Percentiles rank a stretch among this genome's conserved stretches.
Conservation (phyloP, 2,329 filamentous ascomycete species). For the Pseudogymnoascus verrucosus region DNA sequence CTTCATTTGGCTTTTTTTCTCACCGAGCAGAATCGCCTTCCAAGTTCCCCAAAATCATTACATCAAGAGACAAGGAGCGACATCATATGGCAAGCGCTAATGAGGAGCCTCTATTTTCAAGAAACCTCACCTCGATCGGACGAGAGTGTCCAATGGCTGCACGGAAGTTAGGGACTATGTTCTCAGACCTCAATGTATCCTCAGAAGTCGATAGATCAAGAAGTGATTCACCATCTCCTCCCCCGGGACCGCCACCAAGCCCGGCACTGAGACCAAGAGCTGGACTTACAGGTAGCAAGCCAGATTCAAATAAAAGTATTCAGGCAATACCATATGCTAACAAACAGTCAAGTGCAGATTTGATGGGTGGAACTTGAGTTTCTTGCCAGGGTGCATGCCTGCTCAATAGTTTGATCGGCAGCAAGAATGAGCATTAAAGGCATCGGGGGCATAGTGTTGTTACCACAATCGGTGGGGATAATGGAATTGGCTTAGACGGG, state of each 20-base stretch:
- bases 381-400: not conserved
- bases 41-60: not conserved
- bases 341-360: not conserved
- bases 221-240: constrained; percentile 32
- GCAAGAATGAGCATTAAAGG: not conserved
- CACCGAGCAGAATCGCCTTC: not conserved
- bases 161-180: not conserved
- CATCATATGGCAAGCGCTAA: constrained; percentile 4
- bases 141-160: not conserved
- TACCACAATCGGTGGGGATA: not conserved
- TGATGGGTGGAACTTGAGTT: not conserved
- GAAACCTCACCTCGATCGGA: not conserved
- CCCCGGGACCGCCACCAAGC: constrained; percentile 33
- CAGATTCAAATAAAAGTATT: constrained; percentile 5
- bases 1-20: not conserved
- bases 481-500: not conserved
- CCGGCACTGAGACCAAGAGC: constrained; percentile 19
- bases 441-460: not conserved
- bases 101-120: not conserved
- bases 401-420: not conserved
- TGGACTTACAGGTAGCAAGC: constrained; percentile 11
- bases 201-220: constrained; percentile 25
- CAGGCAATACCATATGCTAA: not conserved
- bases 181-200: not conserved
- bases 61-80: not conserved